Conservation (phyloP, 768 basidiomycete genomes). For the Dentipellis fragilis region DNA sequence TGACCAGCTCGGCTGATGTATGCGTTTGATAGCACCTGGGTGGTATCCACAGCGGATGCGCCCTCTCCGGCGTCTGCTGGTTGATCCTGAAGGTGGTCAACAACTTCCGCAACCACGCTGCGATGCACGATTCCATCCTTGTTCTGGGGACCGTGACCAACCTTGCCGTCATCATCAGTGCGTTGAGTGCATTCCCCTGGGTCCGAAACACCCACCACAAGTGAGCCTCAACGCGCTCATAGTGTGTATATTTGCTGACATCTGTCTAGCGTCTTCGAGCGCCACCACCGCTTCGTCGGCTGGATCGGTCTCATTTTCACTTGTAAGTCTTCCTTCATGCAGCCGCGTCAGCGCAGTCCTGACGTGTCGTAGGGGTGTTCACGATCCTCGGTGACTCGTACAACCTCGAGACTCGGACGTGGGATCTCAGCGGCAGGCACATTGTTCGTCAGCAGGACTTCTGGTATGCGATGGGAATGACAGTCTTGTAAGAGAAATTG, state of each 20-base stretch:
- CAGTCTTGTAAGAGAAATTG: constrained; percentile 23
- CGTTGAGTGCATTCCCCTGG: constrained; percentile 32
- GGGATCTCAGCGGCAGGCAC: constrained; percentile 22
- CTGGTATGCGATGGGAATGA: constrained; percentile 33
- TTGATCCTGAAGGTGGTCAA: constrained; percentile 26
- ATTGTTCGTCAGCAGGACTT: constrained; percentile 31
- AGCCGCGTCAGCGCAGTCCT: not conserved
- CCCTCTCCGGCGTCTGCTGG: constrained; percentile 27
- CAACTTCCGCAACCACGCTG: constrained; percentile 26
- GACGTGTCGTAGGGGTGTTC: constrained; percentile 25
- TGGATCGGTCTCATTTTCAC: constrained; percentile 25
- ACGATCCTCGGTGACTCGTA: constrained; percentile 31
- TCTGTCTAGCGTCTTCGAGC: constrained; percentile 27
- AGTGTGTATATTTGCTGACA: constrained; percentile 8
- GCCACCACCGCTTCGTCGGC: constrained; percentile 34
- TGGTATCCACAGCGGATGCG: constrained; percentile 36
- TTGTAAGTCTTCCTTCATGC: constrained; percentile 7
- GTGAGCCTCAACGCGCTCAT: constrained; percentile 17
- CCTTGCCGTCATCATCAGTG: constrained; percentile 26
- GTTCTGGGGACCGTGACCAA: constrained; percentile 30
- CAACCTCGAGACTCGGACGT: constrained; percentile 23
- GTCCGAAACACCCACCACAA: constrained; percentile 34
- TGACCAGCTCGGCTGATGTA: constrained; percentile 1
- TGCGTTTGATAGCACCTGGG: constrained; percentile 27
- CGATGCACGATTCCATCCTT: constrained; percentile 27